A percentile compares a stretch with the other conserved stretches of the same genome.
Conservation (phyloP, 345 rosid genomes). For the Citrus glauca region DNA sequence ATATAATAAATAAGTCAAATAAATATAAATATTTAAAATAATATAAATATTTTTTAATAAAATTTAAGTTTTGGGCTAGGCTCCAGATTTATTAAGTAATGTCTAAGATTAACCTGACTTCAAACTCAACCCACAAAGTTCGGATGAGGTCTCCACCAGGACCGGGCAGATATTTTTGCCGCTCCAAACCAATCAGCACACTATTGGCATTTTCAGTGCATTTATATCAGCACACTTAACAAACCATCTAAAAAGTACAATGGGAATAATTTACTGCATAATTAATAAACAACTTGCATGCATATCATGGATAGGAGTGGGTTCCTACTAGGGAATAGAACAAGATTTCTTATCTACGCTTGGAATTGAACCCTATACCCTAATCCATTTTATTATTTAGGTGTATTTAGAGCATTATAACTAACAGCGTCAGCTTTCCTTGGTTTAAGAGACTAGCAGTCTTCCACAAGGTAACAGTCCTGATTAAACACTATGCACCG, state of each 20-base stretch:
- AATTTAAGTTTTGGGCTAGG: rapidly evolving
- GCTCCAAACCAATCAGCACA: background rate
- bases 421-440: background rate
- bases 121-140: no score
- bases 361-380: background rate
- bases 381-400: background rate
- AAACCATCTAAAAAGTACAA: background rate
- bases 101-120: rapidly evolving
- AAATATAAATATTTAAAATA: no score
- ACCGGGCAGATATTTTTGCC: rapidly evolving
- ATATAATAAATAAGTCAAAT: no score
- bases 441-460: background rate
- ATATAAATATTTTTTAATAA: no score
- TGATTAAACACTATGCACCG: background rate
- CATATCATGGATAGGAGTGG: background rate
- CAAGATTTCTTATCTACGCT: background rate
- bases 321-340: background rate
- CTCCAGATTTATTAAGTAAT: rapidly evolving
- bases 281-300: background rate
- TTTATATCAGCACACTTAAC: background rate
- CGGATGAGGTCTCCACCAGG: rapidly evolving
- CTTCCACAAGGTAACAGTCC: background rate
- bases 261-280: background rate
- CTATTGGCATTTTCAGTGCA: background rate
- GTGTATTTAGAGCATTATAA: background rate